Conservation (phyloP, 768 basidiomycete species). For the Boletus subcaerulescens region DNA sequence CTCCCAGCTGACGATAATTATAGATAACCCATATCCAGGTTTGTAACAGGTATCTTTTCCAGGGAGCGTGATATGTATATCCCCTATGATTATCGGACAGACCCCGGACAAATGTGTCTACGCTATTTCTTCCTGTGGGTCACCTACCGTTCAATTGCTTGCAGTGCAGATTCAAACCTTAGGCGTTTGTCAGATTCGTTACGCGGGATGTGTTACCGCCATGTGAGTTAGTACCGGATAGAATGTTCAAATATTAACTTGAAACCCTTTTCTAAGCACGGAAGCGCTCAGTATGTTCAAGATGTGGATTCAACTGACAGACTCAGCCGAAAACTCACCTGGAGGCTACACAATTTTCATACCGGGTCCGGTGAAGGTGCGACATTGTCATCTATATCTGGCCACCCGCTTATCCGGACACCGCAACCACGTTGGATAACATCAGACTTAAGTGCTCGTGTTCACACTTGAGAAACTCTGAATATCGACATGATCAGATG, state of each 20-base stretch:
- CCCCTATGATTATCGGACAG: background rate
- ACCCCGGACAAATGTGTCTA: background rate
- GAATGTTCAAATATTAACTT: background rate
- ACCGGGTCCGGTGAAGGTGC: background rate
- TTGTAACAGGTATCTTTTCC: background rate
- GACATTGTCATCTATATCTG: background rate
- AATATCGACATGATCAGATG: background rate
- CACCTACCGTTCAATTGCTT: no score
- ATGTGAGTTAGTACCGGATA: background rate
- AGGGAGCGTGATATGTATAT: background rate
- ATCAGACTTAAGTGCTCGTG: background rate
- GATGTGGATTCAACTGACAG: no score
- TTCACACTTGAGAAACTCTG: background rate
- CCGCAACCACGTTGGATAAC: background rate
- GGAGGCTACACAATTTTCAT: background rate
- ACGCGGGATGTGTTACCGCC: background rate
- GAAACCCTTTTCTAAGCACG: background rate
- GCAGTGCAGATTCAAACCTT: no score
- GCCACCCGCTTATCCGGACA: background rate
- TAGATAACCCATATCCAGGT: conserved; percentile 2
- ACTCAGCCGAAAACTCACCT: no score
- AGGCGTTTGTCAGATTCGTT: background rate
- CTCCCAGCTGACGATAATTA: background rate
- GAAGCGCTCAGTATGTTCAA: background rate
- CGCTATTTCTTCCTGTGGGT: background rate